A percentile compares a stretch with the other conserved stretches of the same genome.
Evolutionary conservation across 108 stramenopile species (phyloP).

Genomic region (Cyclotella atomus): DNA sequence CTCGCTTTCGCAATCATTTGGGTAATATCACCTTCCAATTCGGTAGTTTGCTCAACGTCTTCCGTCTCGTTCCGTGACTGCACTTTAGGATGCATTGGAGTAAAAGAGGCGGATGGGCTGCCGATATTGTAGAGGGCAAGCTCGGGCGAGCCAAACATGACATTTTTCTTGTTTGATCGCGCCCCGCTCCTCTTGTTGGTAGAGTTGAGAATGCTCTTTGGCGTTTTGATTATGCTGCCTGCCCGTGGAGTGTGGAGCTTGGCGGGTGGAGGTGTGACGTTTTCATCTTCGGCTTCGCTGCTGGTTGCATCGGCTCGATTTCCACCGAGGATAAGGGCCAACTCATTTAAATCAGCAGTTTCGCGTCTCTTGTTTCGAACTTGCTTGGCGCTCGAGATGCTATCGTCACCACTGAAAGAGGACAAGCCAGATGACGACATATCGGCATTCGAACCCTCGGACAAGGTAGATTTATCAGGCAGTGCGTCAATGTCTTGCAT

Average conservation of each 20-base stretch:
- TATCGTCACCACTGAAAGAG: not conserved
- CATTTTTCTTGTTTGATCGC: conserved; percentile 33
- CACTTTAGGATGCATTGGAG: conserved; percentile 73
- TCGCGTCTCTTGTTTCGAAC: conserved; percentile 21
- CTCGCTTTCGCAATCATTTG: conserved; percentile 34
- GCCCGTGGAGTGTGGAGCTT: conserved; percentile 5
- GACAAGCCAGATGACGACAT: not conserved
- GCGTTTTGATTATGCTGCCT: conserved; percentile 21
- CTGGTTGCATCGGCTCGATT: not conserved
- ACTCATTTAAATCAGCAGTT: conserved; percentile 30
- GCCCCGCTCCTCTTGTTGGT: conserved; percentile 25
- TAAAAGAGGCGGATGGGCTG: conserved; percentile 78
- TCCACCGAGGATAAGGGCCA: conserved; percentile 18
- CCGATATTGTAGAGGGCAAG: conserved; percentile 78
- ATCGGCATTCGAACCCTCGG: not conserved
- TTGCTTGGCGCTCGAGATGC: not conserved
- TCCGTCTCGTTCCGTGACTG: conserved; percentile 41
- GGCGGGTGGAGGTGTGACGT: conserved; percentile 8
- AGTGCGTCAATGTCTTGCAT: conserved; percentile 22
- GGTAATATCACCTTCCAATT: conserved; percentile 38
- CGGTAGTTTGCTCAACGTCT: conserved; percentile 27
- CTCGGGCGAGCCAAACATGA: conserved; percentile 84
- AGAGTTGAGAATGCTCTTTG: conserved; percentile 57
- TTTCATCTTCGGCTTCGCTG: conserved; percentile 14
- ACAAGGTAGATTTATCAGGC: not conserved